Evolutionary conservation across 73 alveolate species (phyloP).

Genomic region (Blepharisma stoltei): DNA sequence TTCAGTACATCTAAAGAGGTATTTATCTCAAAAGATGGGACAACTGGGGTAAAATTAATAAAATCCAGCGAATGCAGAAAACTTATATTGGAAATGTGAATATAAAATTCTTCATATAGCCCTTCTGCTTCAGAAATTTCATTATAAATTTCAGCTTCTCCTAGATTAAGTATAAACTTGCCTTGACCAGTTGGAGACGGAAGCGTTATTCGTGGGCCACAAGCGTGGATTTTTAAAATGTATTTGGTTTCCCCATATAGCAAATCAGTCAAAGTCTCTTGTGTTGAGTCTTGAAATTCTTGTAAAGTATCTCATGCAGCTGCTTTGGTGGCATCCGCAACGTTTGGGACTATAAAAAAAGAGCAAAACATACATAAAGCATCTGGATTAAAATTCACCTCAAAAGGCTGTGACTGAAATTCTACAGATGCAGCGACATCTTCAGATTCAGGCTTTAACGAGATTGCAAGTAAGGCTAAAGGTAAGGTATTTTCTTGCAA

Average conservation of each 20-base stretch:
- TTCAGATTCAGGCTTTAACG: neutral
- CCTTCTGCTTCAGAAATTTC: neutral
- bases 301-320: conserved; percentile 32
- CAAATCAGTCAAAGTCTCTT: conserved; percentile 27
- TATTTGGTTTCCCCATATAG: neutral
- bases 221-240: neutral
- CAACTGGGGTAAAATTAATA: neutral
- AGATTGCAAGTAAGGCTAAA: neutral
- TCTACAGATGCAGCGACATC: conserved; percentile 4
- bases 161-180: neutral
- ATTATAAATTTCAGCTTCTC: neutral
- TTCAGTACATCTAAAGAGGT: neutral
- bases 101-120: conserved; percentile 4
- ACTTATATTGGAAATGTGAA: neutral
- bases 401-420: conserved; percentile 22
- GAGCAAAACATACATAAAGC: conserved; percentile 7
- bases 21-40: conserved; percentile 7
- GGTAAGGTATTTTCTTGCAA: neutral
- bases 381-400: conserved; percentile 6
- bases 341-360: conserved; percentile 25
- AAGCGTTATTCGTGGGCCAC: conserved; percentile 14
- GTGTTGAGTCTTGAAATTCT: conserved; percentile 29
- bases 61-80: too few species aligned
- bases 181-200: neutral
- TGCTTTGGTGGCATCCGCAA: neutral